phyloP scores from a whole-genome alignment of 2,329 filamentous ascomycete genomes.

The Tolypocladium tundrense region DNA sequence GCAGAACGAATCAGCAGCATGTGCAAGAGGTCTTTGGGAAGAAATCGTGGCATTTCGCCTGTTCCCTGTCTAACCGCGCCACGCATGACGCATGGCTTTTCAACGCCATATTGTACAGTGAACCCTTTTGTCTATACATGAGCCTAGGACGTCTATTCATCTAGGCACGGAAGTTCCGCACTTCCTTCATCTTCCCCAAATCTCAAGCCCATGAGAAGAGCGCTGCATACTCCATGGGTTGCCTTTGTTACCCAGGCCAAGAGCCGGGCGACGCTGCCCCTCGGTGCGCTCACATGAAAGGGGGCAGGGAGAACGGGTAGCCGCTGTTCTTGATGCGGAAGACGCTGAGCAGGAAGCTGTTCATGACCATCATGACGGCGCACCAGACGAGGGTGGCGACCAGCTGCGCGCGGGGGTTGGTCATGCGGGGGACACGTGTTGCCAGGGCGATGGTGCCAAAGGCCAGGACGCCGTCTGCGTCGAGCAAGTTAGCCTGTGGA shows the following conservation, averaged over 20 bases:
- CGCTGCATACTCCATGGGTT: background rate
- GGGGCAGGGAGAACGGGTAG: conserved; percentile 89
- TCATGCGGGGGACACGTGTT: conserved; percentile 83
- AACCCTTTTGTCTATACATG: background rate
- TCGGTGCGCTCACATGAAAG: conserved; percentile 51
- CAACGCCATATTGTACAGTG: conserved; percentile 1
- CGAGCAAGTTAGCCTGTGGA: conserved; percentile 11
- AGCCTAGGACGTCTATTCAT: background rate
- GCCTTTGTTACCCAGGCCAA: background rate
- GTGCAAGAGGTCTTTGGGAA: background rate
- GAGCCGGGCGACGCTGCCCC: background rate
- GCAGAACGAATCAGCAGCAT: background rate
- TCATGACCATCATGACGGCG: conserved; percentile 66
- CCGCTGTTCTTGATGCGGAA: conserved; percentile 93
- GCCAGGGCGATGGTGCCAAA: conserved; percentile 88
- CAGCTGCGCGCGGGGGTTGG: conserved; percentile 67
- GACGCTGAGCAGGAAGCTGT: conserved; percentile 88
- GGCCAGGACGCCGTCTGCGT: conserved; percentile 60
- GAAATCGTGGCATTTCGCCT: background rate
- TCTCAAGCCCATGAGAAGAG: background rate
- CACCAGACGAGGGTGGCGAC: conserved; percentile 74
- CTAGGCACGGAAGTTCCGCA: background rate
- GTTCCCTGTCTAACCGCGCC: background rate
- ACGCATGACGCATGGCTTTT: background rate
- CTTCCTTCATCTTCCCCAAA: background rate